Evolutionary conservation across 208 protist genomes (phyloP), one percentile per base, ranked within the genome.

Genomic region (Acanthamoeba castellanii): DNA sequence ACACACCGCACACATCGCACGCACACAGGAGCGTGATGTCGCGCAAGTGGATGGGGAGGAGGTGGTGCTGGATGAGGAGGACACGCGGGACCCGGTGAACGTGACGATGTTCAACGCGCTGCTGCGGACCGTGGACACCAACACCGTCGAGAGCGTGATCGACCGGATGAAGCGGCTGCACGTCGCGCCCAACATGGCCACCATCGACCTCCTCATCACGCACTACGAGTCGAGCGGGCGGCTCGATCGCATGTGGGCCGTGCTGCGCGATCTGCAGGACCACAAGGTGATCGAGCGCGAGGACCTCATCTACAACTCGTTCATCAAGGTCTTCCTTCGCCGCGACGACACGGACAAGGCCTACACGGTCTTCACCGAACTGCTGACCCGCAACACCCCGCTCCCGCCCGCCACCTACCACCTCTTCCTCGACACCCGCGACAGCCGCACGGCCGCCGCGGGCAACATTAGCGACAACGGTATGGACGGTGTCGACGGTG

Each of bases 271-370:
- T 2, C 30, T 81, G 32, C 72, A 81, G 42, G 72, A 81, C 20
- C 72, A 47, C 5, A 22, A 32, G 32, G 30, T 47, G 37, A 81
- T 81, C 72, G 72, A 37, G 42, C 72, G 30, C 18, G 72, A 81
- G 72, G 72, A 81, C 22, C 14, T 81, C 72, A 81, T 81, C 72
- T 81, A 25, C 72, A 81, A 81, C 72, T 37, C 72, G 14, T 81
- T 81, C 42, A 50, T 81, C 72, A 81, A 81, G 22, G 72, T 81
- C 72, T 81, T 81, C 42, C 72, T 81, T 2, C 72, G 4, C 32
- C 72, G 72, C 37, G 37, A 32, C 72, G 72, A 81, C 42, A 81
- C 72, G 7, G 32, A 42, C 32, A 37, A 47, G 13, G 72, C 72
- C 42, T 50, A 50, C 72, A 32, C n/a, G 3, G 72, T 81, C 30